These are phyloP conservation scores for Suillus hirtellus DNA, from an alignment of 768 basidiomycete species.

Conservation along the genomic window DNA sequence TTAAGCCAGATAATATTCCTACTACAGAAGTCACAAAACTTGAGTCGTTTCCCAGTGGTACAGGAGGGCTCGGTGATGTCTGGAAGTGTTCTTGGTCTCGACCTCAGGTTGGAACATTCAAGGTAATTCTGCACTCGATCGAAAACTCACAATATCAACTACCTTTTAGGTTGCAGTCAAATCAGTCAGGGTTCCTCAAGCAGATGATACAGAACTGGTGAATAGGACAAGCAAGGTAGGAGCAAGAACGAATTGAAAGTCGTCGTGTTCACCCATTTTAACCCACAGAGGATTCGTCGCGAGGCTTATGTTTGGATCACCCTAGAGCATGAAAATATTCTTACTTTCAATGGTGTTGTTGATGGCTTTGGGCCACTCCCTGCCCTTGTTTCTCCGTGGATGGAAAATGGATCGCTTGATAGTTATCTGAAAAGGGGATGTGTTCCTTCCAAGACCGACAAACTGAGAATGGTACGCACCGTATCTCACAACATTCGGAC, in stretches of 20 bases:
- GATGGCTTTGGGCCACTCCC: slow-evolving; percentile 22
- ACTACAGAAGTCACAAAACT: background rate
- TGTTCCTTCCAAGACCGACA: slow-evolving; percentile 7
- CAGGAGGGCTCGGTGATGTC: slow-evolving; percentile 14
- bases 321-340: slow-evolving; percentile 18
- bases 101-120: background rate
- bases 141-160: background rate
- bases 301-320: slow-evolving; percentile 12
- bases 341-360: slow-evolving; percentile 20
- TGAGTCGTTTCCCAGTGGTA: background rate
- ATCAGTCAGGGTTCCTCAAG: slow-evolving; percentile 3
- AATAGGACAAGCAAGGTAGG: slow-evolving; percentile 6
- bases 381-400: slow-evolving; percentile 29
- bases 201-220: background rate
- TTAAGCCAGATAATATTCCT: background rate
- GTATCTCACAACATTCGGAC: background rate
- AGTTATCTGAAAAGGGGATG: slow-evolving; percentile 25
- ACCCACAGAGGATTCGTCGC: slow-evolving; percentile 9
- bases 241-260: background rate
- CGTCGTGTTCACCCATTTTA: background rate
- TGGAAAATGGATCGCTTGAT: slow-evolving; percentile 31
- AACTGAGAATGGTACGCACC: slow-evolving; percentile 20
- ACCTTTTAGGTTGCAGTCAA: slow-evolving; percentile 12
- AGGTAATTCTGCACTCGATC: background rate
- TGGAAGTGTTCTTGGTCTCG: slow-evolving; percentile 12